Percentiles rank a stretch among this genome's conserved stretches.
phyloP scores from a whole-genome alignment of 257 asterid species.

The Salvia splendens region DNA sequence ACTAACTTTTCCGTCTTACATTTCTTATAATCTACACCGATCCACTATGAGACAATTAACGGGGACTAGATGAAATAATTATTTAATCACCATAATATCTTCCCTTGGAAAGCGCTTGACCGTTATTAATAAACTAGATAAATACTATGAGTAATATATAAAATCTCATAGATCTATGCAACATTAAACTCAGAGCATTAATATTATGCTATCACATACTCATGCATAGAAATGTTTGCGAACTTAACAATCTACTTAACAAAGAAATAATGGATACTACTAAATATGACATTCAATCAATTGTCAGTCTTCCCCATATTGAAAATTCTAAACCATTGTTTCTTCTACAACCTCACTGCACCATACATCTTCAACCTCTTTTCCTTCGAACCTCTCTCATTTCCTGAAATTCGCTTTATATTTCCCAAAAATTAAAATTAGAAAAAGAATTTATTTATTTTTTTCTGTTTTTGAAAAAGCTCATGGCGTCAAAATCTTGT shows the following conservation, averaged over 20 bases:
- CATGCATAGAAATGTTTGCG: neutral
- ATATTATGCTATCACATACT: neutral
- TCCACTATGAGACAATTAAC: too few relatives aligned
- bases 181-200: neutral
- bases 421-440: neutral
- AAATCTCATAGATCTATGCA: neutral
- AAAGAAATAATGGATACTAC: neutral
- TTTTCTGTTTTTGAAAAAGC: too few relatives aligned
- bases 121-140: constrained; percentile 2
- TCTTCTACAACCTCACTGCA: constrained; percentile 32
- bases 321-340: constrained; percentile 9
- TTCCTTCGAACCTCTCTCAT: neutral
- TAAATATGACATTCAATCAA: neutral
- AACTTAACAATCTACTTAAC: neutral
- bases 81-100: neutral
- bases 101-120: constrained; percentile 8
- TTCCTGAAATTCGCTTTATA: neutral
- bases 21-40: too few relatives aligned
- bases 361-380: constrained; percentile 25
- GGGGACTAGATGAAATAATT: too few relatives aligned
- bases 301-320: neutral
- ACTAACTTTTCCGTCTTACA: too few relatives aligned
- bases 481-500: neutral
- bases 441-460: neutral
- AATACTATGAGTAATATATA: neutral